These are phyloP conservation scores for Castanospermum australe DNA, from an alignment of 306 rosid genomes.

Conservation along the genomic window DNA sequence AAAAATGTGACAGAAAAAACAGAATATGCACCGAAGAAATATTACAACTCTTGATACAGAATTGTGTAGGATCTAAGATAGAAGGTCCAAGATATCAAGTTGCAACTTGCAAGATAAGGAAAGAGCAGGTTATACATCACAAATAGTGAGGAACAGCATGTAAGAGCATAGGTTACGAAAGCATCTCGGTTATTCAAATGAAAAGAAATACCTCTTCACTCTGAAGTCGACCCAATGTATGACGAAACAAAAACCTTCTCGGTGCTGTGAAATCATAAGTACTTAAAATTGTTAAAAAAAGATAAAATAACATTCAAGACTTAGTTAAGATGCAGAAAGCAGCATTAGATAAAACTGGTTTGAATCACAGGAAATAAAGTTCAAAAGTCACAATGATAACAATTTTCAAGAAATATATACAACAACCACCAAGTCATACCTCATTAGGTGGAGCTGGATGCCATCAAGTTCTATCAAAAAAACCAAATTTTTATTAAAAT, in stretches of 20 bases:
- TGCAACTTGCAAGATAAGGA: constrained; percentile 16
- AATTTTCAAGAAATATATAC: constrained; percentile 11
- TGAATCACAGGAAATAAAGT: neutral
- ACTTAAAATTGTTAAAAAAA: neutral
- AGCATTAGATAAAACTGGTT: neutral
- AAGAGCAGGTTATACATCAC: constrained; percentile 3
- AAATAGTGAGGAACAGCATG: neutral
- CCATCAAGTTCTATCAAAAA: neutral
- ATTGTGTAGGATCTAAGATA: neutral
- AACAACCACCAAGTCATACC: neutral
- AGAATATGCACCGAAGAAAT: constrained; percentile 6
- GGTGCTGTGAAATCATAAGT: constrained; percentile 55
- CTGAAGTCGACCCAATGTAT: constrained; percentile 80
- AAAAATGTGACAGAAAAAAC: constrained; percentile 21
- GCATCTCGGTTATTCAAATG: constrained; percentile 14
- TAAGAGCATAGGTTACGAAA: neutral
- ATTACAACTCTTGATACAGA: neutral
- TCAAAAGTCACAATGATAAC: neutral
- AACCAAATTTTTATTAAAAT: neutral
- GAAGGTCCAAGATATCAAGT: constrained; percentile 1
- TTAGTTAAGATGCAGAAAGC: neutral
- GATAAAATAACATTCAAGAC: neutral
- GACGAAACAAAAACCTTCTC: constrained; percentile 83
- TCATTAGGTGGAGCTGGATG: neutral
- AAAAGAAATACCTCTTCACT: constrained; percentile 81